phyloP scores from a whole-genome alignment of 148 eudicot species.

The Spergularia bocconei region DNA sequence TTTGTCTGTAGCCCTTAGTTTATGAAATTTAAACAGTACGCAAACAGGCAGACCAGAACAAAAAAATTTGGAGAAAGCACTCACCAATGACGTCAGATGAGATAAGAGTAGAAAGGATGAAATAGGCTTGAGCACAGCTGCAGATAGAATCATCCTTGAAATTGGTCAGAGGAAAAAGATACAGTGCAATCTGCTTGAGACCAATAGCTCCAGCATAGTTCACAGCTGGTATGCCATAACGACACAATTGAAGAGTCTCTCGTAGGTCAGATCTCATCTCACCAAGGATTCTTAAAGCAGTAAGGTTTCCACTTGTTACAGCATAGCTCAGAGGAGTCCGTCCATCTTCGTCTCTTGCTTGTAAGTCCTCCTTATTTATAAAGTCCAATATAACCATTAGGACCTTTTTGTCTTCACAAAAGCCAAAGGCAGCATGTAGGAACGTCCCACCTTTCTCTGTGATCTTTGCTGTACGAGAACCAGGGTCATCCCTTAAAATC shows the following conservation, averaged over 20 bases:
- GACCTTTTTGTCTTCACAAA: constrained; percentile 9
- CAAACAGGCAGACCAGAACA: not conserved
- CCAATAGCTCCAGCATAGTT: constrained; percentile 20
- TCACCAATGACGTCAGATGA: constrained; percentile 20
- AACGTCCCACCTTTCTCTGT: constrained; percentile 12
- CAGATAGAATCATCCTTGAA: constrained; percentile 4
- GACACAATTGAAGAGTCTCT: constrained; percentile 11
- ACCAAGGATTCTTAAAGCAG: constrained; percentile 15
- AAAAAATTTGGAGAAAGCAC: not conserved
- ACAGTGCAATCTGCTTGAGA: constrained; percentile 15
- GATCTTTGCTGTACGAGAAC: constrained; percentile 9
- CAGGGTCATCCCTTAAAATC: constrained; percentile 8
- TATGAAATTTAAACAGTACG: not conserved
- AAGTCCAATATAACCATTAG: constrained; percentile 1
- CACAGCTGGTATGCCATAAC: constrained; percentile 20
- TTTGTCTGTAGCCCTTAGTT: too few relatives aligned
- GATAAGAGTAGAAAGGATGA: constrained; percentile 19
- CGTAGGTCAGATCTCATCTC: constrained; percentile 2
- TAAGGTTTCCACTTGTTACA: constrained; percentile 15
- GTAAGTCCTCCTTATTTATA: constrained; percentile 7
- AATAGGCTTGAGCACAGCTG: constrained; percentile 17
- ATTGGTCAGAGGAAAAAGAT: constrained; percentile 10
- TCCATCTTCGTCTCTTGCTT: constrained; percentile 3
- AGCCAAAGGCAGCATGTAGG: constrained; percentile 7
- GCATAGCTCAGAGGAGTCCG: constrained; percentile 17